A percentile compares a stretch with the other conserved stretches of the same genome.
Conservation (phyloP, 2,329 filamentous ascomycete species). For the Tolypocladium ovalisporum region DNA sequence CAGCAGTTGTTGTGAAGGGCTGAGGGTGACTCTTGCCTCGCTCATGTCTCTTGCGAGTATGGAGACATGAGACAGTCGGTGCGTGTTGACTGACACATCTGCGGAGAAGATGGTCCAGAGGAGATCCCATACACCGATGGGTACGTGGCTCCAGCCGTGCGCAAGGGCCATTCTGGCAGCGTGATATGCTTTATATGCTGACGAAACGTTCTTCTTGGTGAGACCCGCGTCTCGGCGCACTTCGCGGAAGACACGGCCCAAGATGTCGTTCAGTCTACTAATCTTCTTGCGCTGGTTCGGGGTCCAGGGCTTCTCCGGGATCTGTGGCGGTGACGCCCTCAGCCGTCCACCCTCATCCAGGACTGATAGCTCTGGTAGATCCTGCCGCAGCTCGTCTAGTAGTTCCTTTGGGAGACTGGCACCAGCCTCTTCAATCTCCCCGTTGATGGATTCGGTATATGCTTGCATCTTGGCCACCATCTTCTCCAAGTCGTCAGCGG, state of each 20-base stretch:
- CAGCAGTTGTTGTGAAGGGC: constrained; percentile 47
- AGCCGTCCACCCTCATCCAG: constrained; percentile 12
- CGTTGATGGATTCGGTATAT: constrained; percentile 24
- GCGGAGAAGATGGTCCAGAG: constrained; percentile 54
- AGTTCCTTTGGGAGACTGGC: constrained; percentile 20
- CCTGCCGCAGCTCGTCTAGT: constrained; percentile 18
- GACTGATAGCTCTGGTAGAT: constrained; percentile 14
- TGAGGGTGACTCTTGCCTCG: constrained; percentile 43
- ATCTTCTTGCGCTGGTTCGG: constrained; percentile 27
- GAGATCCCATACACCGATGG: constrained; percentile 48
- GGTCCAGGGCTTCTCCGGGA: constrained; percentile 24
- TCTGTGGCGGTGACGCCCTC: constrained; percentile 18
- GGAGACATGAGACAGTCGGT: constrained; percentile 50
- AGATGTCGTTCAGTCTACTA: constrained; percentile 20
- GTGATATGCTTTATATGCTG: constrained; percentile 40
- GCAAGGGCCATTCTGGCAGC: constrained; percentile 32
- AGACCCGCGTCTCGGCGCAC: constrained; percentile 15
- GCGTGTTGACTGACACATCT: constrained; percentile 35
- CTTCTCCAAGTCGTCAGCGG: constrained; percentile 22
- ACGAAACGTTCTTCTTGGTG: constrained; percentile 23
- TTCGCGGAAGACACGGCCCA: constrained; percentile 17
- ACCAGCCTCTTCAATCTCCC: constrained; percentile 19
- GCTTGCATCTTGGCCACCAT: constrained; percentile 20
- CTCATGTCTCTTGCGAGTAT: constrained; percentile 56
- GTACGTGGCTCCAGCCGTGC: constrained; percentile 41